A percentile compares a stretch with the other conserved stretches of the same genome.
phyloP scores from a whole-genome alignment of 306 rosid genomes.

The apple (Malus domestica) region ASM211411v1 NC_041791.1:9549001-9549500 shows the following conservation, averaged over 20 bases:
- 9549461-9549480: too few relatives aligned
- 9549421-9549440: background rate
- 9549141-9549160: slow-evolving; percentile 57
- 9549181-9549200: slow-evolving; percentile 67
- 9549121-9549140: slow-evolving; percentile 17
- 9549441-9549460: too few relatives aligned
- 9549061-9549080: slow-evolving; percentile 61
- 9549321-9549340: slow-evolving; percentile 52
- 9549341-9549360: slow-evolving; percentile 46
- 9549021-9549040: slow-evolving; percentile 42
- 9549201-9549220: slow-evolving; percentile 50
- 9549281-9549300: slow-evolving; percentile 41
- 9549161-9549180: slow-evolving; percentile 47
- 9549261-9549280: slow-evolving; percentile 43
- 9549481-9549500: background rate
- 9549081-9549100: slow-evolving; percentile 17
- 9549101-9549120: background rate
- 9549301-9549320: slow-evolving; percentile 29
- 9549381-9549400: slow-evolving; percentile 33
- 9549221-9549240: slow-evolving; percentile 59
- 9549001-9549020: slow-evolving; percentile 45
- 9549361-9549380: slow-evolving; percentile 54
- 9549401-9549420: slow-evolving; percentile 44
- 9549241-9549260: slow-evolving; percentile 46
- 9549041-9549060: slow-evolving; percentile 39